Conservation (phyloP, 768 basidiomycete species). For the Panaeolus cyanescens region DNA sequence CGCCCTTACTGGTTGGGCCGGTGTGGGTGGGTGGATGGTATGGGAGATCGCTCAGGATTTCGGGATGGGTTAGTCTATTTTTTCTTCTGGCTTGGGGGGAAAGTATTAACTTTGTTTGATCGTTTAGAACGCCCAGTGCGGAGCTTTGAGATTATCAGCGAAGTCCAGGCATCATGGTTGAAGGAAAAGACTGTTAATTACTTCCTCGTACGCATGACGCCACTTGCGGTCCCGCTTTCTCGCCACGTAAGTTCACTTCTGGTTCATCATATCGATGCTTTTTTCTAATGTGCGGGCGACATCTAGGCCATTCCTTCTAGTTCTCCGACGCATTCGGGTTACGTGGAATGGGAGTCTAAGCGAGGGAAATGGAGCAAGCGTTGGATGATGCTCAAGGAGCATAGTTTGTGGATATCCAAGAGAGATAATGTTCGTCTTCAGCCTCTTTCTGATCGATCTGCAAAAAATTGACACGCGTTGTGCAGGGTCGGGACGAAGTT, state of each 20-base stretch:
- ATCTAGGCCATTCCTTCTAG: conserved; percentile 43
- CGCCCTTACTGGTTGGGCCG: conserved; percentile 58
- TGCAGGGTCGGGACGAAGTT: conserved; percentile 81
- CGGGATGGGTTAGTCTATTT: conserved; percentile 74
- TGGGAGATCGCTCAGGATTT: conserved; percentile 90
- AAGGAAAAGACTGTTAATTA: conserved; percentile 78
- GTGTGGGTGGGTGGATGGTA: conserved; percentile 81
- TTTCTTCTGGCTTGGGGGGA: neutral
- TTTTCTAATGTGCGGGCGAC: conserved; percentile 6
- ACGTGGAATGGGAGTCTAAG: conserved; percentile 88
- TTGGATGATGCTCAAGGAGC: conserved; percentile 85
- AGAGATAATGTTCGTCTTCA: conserved; percentile 70
- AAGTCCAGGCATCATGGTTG: conserved; percentile 88
- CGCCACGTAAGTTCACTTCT: conserved; percentile 49
- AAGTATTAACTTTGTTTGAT: conserved; percentile 9
- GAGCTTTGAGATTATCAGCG: conserved; percentile 80
- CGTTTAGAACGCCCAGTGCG: conserved; percentile 83
- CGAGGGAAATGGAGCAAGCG: conserved; percentile 95
- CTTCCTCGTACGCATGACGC: conserved; percentile 78
- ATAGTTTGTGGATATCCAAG: conserved; percentile 86
- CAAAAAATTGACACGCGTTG: neutral
- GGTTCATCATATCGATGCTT: neutral
- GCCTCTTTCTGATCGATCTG: conserved; percentile 7
- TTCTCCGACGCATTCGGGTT: conserved; percentile 52
- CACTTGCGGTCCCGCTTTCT: conserved; percentile 59